A percentile compares a stretch with the other conserved stretches of the same genome.
Conservation (phyloP, 179 eudicot species). For the Silene vulgaris region DNA sequence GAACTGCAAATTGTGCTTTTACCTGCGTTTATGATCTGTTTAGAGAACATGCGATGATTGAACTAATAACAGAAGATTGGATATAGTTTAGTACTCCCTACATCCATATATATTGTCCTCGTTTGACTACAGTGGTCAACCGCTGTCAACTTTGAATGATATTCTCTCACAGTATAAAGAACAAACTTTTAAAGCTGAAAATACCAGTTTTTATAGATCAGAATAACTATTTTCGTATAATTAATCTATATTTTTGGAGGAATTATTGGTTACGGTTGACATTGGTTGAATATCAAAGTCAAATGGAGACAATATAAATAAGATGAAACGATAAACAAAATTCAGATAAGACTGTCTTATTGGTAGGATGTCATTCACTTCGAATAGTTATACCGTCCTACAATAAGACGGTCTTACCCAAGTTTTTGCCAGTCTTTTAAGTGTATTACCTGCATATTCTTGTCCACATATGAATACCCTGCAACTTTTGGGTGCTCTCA, state of each 20-base stretch:
- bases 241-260: background rate
- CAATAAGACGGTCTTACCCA: background rate
- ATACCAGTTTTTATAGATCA: background rate
- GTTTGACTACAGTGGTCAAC: too few relatives aligned
- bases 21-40: slow-evolving; percentile 43
- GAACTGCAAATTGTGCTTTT: slow-evolving; percentile 73
- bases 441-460: slow-evolving; percentile 63
- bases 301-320: background rate
- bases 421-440: background rate
- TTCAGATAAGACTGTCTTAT: too few relatives aligned
- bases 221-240: too few relatives aligned
- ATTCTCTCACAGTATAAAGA: too few relatives aligned
- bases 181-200: background rate
- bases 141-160: too few relatives aligned
- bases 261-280: too few relatives aligned
- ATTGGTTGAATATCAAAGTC: background rate
- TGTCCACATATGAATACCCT: slow-evolving; percentile 87
- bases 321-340: too few relatives aligned
- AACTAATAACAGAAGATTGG: background rate
- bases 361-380: too few relatives aligned
- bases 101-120: too few relatives aligned
- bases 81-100: too few relatives aligned
- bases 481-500: slow-evolving; percentile 71
- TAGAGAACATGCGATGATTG: background rate
- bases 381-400: too few relatives aligned